A percentile compares a stretch with the other conserved stretches of the same genome.
phyloP scores from a whole-genome alignment of 176 grass and related monocot genomes.

The Secale cereale region DNA sequence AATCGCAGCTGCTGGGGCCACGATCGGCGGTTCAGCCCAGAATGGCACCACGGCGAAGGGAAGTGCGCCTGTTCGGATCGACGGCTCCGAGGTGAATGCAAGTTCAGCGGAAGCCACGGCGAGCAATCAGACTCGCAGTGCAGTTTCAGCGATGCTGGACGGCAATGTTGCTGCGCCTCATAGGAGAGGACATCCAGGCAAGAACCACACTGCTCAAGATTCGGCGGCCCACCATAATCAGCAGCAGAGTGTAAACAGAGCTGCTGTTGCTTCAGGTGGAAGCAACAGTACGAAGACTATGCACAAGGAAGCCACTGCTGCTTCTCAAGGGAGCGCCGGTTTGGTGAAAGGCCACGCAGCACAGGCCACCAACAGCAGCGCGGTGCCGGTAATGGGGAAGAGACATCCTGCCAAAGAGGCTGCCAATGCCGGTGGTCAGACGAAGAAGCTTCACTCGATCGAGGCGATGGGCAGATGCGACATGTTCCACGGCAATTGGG shows the following conservation, averaged over 20 bases:
- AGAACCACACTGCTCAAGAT: slow-evolving; percentile 30
- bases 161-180: slow-evolving; percentile 23
- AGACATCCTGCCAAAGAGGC: neutral
- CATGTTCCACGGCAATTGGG: slow-evolving; percentile 81
- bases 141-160: slow-evolving; percentile 7
- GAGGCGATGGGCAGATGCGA: slow-evolving; percentile 69
- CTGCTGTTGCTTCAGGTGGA: slow-evolving; percentile 5
- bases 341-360: slow-evolving; percentile 12
- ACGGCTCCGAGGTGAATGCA: neutral
- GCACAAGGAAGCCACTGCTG: slow-evolving; percentile 8
- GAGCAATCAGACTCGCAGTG: slow-evolving; percentile 31
- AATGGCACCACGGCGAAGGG: neutral
- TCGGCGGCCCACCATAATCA: slow-evolving; percentile 16
- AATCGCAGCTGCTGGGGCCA: neutral
- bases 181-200: slow-evolving; percentile 25
- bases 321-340: slow-evolving; percentile 5
- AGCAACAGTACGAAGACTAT: slow-evolving; percentile 21
- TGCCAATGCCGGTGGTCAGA: slow-evolving; percentile 5
- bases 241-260: slow-evolving; percentile 34
- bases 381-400: slow-evolving; percentile 10
- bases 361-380: slow-evolving; percentile 13
- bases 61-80: slow-evolving; percentile 13
- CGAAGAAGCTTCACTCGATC: slow-evolving; percentile 48
- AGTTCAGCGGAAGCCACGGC: slow-evolving; percentile 12
- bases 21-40: neutral